Base-by-base conservation (phyloP, 1,284 basidiomycete species). In the Trichosporon coremiiforme region DNA sequence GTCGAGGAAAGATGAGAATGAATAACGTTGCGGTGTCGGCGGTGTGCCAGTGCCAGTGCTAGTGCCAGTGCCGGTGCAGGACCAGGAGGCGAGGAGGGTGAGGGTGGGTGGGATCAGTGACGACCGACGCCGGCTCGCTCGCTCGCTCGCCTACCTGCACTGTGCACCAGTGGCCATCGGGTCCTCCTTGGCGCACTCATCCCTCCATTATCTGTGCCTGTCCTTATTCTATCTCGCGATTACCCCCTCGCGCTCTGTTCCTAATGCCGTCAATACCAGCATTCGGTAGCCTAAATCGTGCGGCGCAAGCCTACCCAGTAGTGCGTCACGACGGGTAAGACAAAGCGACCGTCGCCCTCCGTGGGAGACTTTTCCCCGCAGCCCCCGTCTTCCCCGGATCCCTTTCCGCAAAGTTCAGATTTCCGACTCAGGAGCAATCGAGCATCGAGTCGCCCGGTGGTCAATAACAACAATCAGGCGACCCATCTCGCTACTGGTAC, bases 391-490 rank as follows among this genome's bases (percentile, higher is more conserved):
- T 31, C 41, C 45, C 64, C 47, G 47, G 20, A 53, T 53, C 20
- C 47, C 57, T n/a, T 17, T 13, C 29, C 13, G 31, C 33, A 60
- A n/a, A 60, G 57, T 60, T 60, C 29, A 60, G 57, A 33, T 33
- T 60, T 31, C 57, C 35, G 29, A 60, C 57, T 60, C 57, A 33
- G 57, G n/a, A 60, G 29, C 57, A 20, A 57, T 57, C 55, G 57
- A 55, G 13, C n/a, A n/a, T n/a, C n/a, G n/a, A n/a, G n/a, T 60
- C 57, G 29, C n/a, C 4, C 62, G 10, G 62, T 12, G 6, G 17
- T 33, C 57, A 33, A 60, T 9, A n/a, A n/a, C n/a, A 35, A 60
- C 29, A 35, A 20, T n/a, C 25, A 12, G 15, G 33, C 29, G 29
- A 15, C n/a, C n/a, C n/a, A n/a, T n/a, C 57, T 35, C 6, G 47